Base-by-base conservation (phyloP, 1,139 yeast genomes). In the Lodderomyces pseudojiufengensis region DNA sequence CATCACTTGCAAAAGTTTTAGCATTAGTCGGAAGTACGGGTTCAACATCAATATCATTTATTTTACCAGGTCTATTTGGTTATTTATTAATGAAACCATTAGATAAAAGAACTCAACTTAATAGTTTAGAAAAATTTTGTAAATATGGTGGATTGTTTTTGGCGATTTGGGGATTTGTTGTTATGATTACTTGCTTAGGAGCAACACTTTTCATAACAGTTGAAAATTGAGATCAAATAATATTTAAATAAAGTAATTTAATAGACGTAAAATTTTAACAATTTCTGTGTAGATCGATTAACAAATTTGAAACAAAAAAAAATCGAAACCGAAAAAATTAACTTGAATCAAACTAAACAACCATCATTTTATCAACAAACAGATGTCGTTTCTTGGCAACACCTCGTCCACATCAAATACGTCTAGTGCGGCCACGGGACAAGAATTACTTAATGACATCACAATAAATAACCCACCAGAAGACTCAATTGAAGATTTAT, bases 1-100 rank as follows among this genome's bases (percentile, higher is more conserved):
- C 74, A 1, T 86, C 96, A 0, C 71, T 90, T 46, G 97, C 88
- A 35, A 80, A 78, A 39, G 95, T 92, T 25, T 68, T 90, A 42
- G 95, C 96, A 5, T 79, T 90, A 59, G 97, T 90, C 5, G 97
- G 97, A 2, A 82, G 95, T 3, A 90, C 97, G 0, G 97, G 97
- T 0, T 86, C 96, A 2, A 90, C 97, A 0, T 82, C 95, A 9
- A 90, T 90, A 41, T 85, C 96, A 12, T 90, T 90, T 56, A 88
- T 90, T 36, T 70, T 90, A 38, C 97, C 97, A 0, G 97, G 97
- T 0, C 66, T 88, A 25, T 90, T 90, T 58, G 95, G 95, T 9
- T 87, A 73, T 61, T 73, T 76, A 48, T 69, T 88, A 46, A 74
- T 83, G 46, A 59, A 61, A 48, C 67, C 81, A 28, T 24, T 35